Base-by-base conservation (phyloP, 2,329 filamentous ascomycete species). In the Leptographium galeiforme region DNA sequence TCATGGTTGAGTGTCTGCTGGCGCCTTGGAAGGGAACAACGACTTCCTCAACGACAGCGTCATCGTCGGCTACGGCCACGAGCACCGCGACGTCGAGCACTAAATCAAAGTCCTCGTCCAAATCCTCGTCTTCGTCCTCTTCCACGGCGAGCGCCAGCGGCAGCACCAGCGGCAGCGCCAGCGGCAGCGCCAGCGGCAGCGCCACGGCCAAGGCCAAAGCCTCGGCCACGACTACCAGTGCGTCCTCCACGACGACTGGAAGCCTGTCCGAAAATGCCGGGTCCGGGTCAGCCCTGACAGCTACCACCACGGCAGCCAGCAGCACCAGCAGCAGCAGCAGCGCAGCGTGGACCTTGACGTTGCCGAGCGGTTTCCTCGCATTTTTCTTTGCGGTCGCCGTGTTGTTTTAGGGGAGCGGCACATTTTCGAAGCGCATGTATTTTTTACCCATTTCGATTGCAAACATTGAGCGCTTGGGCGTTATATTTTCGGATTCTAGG, bases 1-100 rank as follows among this genome's bases (percentile, higher is more conserved):
- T 59, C n/a, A 52, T 60, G 50, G 55, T 25, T 10, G 30, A 60
- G 53, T 59, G 58, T 49, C 33, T 61, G 8, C 44, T 61, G 18
- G 56, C 32, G 11, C 55, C 58, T 6, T 61, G 40, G 6, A 54
- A 50, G 18, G n/a, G n/a, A n/a, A 51, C 48, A 4, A 10, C n/a
- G 18, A 32, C 32, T 2, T 13, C 51, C 2, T 8, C 38, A 19
- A 25, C 52, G 25, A 19, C 33, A 14, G 8, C 32, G 2, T 45
- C 53, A 11, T 39, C 45, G 7, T 45, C 53, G 1, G 18, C 34
- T 2, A n/a, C 33, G 14, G 33, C 52, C n/a, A 43, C 46, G 14
- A n/a, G n/a, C n/a, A 34, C 36, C 18, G 8, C 47, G 5, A 10
- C 18, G 6, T 19, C 45, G 13, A 16, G 11, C 5, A 18, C 48